Evolutionary conservation across 768 basidiomycete genomes (phyloP), one percentile per base, ranked within the genome.

Genomic region (Panus rudis): DNA sequence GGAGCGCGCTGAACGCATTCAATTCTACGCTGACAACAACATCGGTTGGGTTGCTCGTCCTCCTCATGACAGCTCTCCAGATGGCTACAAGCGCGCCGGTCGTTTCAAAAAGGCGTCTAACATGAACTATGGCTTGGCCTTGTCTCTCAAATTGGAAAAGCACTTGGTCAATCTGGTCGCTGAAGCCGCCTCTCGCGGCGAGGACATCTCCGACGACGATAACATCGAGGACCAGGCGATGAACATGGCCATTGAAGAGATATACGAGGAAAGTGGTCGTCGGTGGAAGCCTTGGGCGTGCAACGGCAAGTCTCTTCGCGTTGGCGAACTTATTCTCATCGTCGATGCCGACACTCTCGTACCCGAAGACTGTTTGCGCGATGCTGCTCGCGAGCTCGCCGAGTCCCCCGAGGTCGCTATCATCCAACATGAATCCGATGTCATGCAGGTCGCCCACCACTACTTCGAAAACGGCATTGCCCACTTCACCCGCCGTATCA

Each of bases 71-170:
- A 64, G 64, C 50, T 60, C 64, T 2, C 63, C 76, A 14, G 78
- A 79, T 56, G 86, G 84, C 1, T 88, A 77, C 68, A 74, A 83
- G 47, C 84, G 89, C 37, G 84, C 85, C 23, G 90, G 89, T 31
- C 76, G 88, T 17, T 94, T 94, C 73, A 94, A 94, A 71, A 94
- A 94, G 64, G 90, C 90, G 1, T 82, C 80, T 13, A 94, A 94
- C 63, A 81, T 93, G 83, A 94, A 93, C 58, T 91, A 84, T 53
- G 88, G 75, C 0, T 68, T 73, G n/a, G 64, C 79, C 53, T 69
- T 90, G 4, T 82, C 80, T 4, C 67, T 89, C 22, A 73, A 78
- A 41, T 59, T 77, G 50, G 76, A 78, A 56, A 68, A 70, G 46
- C 60, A 70, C 37, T 64, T 79, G 37, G 67, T 66, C 7, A 53